A percentile compares a stretch with the other conserved stretches of the same genome.
phyloP scores from a whole-genome alignment of 257 asterid species.

The Penstemon newberryi region DNA sequence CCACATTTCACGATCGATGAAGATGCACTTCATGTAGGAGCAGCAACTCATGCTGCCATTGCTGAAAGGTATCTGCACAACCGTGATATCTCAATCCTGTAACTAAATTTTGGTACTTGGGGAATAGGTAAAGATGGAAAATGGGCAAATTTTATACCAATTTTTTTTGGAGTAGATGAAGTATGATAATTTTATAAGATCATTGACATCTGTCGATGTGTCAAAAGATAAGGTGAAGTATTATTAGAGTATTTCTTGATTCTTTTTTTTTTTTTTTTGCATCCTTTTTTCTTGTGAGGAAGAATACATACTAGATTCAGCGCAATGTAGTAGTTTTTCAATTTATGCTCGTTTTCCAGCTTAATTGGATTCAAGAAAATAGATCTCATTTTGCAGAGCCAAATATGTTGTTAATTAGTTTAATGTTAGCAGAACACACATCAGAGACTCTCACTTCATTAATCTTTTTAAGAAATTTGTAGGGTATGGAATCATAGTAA shows the following conservation, averaged over 20 bases:
- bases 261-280: background rate
- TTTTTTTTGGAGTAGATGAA: background rate
- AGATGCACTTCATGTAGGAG: slow-evolving; percentile 74
- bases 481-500: too few relatives aligned
- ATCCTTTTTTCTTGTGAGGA: too few relatives aligned
- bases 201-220: background rate
- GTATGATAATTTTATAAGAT: background rate
- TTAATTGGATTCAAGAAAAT: too few relatives aligned
- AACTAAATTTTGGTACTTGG: slow-evolving; percentile 24
- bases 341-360: too few relatives aligned
- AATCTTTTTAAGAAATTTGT: too few relatives aligned
- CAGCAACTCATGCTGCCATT: slow-evolving; percentile 88
- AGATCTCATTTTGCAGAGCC: too few relatives aligned
- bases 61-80: slow-evolving; percentile 80
- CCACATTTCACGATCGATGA: slow-evolving; percentile 89
- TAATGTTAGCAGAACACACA: too few relatives aligned
- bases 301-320: too few relatives aligned
- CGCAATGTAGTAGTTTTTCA: too few relatives aligned
- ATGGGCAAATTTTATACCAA: slow-evolving; percentile 5
- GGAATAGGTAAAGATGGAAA: slow-evolving; percentile 11
- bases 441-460: too few relatives aligned
- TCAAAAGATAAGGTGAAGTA: background rate
- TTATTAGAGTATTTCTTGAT: background rate
- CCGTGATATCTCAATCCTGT: slow-evolving; percentile 19
- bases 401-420: too few relatives aligned